Conservation (phyloP, 2,329 filamentous ascomycete genomes). For the Colletotrichum caudatum region DNA sequence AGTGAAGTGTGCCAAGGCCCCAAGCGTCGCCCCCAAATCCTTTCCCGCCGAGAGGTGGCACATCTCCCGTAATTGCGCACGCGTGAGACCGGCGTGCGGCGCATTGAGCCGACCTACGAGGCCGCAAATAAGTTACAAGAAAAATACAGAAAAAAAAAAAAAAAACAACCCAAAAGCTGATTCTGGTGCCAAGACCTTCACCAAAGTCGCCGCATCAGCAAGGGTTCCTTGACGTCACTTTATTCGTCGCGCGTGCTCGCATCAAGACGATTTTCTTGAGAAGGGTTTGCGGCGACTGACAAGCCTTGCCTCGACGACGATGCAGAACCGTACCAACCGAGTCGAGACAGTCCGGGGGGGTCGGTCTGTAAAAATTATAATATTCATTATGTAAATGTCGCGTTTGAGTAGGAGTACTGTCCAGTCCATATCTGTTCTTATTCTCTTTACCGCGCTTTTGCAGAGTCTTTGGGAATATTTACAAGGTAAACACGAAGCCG, state of each 20-base stretch:
- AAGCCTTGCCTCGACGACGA: background rate
- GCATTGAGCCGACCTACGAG: background rate
- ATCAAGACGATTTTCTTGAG: background rate
- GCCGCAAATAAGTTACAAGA: background rate
- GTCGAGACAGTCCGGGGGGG: background rate
- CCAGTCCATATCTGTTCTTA: background rate
- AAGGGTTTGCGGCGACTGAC: background rate
- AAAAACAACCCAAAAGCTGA: too few species aligned
- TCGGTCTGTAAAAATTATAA: background rate
- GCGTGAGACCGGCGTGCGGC: background rate
- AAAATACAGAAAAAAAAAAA: background rate
- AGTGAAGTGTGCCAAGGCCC: conserved; percentile 15
- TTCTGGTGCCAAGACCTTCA: background rate
- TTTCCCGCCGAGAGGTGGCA: background rate
- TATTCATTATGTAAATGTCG: background rate
- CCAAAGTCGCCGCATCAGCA: background rate
- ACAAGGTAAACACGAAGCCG: background rate
- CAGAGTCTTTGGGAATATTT: background rate
- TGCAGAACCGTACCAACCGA: background rate
- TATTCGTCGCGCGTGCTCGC: background rate
- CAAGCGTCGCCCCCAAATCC: conserved; percentile 13
- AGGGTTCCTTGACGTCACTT: conserved; percentile 9
- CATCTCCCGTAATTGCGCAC: conserved; percentile 4
- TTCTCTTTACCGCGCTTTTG: background rate
- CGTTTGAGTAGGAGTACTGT: background rate